Evolutionary conservation across 2,329 filamentous ascomycete genomes (phyloP).

Genomic region (Gaeumannomyces tritici): DNA sequence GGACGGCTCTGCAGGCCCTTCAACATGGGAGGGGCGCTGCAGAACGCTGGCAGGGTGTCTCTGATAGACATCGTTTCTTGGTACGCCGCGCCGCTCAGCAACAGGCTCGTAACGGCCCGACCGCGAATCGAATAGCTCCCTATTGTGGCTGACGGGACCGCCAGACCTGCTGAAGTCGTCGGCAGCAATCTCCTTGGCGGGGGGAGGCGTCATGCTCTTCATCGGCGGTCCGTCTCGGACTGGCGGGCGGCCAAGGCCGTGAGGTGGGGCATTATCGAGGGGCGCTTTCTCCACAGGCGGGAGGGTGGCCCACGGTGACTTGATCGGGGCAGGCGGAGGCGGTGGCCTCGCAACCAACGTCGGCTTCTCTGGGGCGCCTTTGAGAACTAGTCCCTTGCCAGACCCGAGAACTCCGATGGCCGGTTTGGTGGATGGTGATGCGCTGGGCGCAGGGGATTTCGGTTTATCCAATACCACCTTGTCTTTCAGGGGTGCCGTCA

Average conservation of each 20-base stretch:
- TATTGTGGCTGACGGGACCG: slow-evolving; percentile 46
- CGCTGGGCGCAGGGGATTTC: slow-evolving; percentile 29
- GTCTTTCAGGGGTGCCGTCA: slow-evolving; percentile 15
- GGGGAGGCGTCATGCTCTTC: slow-evolving; percentile 42
- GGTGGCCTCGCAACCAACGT: slow-evolving; percentile 65
- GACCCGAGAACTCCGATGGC: slow-evolving; percentile 32
- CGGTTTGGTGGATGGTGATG: slow-evolving; percentile 32
- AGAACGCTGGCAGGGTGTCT: slow-evolving; percentile 65
- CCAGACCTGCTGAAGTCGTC: slow-evolving; percentile 84
- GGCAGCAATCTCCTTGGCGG: slow-evolving; percentile 76
- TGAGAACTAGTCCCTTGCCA: slow-evolving; percentile 54
- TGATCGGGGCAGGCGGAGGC: slow-evolving; percentile 57
- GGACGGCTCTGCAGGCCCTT: slow-evolving; percentile 63
- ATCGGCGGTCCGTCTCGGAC: slow-evolving; percentile 16
- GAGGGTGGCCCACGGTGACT: slow-evolving; percentile 84
- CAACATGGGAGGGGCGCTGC: slow-evolving; percentile 58
- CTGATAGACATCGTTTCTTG: slow-evolving; percentile 55
- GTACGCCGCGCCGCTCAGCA: slow-evolving; percentile 62
- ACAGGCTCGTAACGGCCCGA: slow-evolving; percentile 90
- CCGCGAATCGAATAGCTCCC: slow-evolving; percentile 90
- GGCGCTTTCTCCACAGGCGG: slow-evolving; percentile 78
- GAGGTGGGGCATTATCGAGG: slow-evolving; percentile 43
- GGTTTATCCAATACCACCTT: slow-evolving; percentile 29
- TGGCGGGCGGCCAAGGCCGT: slow-evolving; percentile 30
- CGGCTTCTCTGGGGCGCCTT: slow-evolving; percentile 60